Base-by-base conservation (phyloP, 1,284 basidiomycete genomes). In the Rhodotorula sp. region DNA sequence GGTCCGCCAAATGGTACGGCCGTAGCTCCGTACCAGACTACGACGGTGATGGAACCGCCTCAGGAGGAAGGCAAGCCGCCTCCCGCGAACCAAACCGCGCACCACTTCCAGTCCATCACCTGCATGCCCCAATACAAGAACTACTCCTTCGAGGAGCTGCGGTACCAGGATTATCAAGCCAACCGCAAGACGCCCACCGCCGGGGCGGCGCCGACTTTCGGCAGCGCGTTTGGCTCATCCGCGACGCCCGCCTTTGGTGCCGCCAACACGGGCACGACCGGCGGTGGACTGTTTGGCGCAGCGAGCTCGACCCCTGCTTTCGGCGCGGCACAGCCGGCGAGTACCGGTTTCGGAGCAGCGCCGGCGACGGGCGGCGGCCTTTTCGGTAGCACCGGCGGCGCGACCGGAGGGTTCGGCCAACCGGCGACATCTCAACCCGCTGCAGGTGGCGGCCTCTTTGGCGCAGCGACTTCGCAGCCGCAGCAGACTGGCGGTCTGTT, bases 121-220 rank as follows among this genome's bases (percentile, higher is more conserved):
- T 69, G 67, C 62, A 77, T 77, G 76, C 68, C 71, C 16, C 71
- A 70, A 54, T 77, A 75, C 70, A 67, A 66, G 60, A 65, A 68
- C 47, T 77, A 64, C 64, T 77, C 76, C n/a, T 71, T 73, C 67
- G 76, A 77, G 77, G 80, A 84, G 70, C 78, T 84, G 34, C 83
- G 84, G 76, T 80, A 81, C 66, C 81, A 85, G 78, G 83, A 84
- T 72, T 86, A 85, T 74, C 83, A 84, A 74, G 84, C 87, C 77
- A 85, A 85, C 76, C 87, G 88, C 62, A 88, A 88, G 79, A 46
- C 43, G 6, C 52, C 62, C 5, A 85, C 86, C 3, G 91, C 92
- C 76, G 88, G 91, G 0, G 76, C 80, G 7, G 73, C 79, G 6
- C 77, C 80, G 15, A 76, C 78, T 0, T 82, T 82, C 71, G 81